Percentiles rank a stretch among this genome's conserved stretches.
These are phyloP conservation scores for Xylariaceae sp. DNA, from an alignment of 2,329 filamentous ascomycete genomes.

Conservation along the genomic window DNA sequence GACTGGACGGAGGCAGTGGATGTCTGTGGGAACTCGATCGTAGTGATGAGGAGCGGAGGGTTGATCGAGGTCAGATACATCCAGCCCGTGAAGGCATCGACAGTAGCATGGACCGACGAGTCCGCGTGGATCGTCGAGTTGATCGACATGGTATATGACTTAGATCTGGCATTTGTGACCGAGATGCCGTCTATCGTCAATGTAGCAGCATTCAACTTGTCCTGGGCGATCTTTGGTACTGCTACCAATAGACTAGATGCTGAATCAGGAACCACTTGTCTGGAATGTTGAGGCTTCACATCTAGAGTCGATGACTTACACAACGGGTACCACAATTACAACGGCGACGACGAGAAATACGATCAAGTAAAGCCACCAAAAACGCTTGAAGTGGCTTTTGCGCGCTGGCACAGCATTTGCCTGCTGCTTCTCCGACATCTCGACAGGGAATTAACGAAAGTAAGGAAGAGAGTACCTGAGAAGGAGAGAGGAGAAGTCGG, in stretches of 20 bases:
- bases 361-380: conserved; percentile 62
- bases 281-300: background rate
- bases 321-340: conserved; percentile 54
- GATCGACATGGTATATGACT: conserved; percentile 51
- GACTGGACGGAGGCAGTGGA: conserved; percentile 46
- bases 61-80: conserved; percentile 54
- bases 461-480: background rate
- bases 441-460: background rate
- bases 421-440: conserved; percentile 8
- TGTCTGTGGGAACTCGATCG: conserved; percentile 51
- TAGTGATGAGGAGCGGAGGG: conserved; percentile 48
- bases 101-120: conserved; percentile 49
- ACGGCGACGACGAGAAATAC: conserved; percentile 44
- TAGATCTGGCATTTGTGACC: conserved; percentile 44
- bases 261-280: conserved; percentile 1
- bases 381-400: conserved; percentile 50
- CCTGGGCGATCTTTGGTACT: conserved; percentile 56
- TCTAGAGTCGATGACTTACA: conserved; percentile 49
- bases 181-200: conserved; percentile 52
- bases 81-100: conserved; percentile 49
- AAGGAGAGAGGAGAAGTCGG: background rate
- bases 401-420: conserved; percentile 23
- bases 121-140: conserved; percentile 55
- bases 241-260: conserved; percentile 51
- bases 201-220: conserved; percentile 51